Evolutionary conservation across 2,329 filamentous ascomycete genomes (phyloP).

Genomic region (Chrysosporium queenslandicum): DNA sequence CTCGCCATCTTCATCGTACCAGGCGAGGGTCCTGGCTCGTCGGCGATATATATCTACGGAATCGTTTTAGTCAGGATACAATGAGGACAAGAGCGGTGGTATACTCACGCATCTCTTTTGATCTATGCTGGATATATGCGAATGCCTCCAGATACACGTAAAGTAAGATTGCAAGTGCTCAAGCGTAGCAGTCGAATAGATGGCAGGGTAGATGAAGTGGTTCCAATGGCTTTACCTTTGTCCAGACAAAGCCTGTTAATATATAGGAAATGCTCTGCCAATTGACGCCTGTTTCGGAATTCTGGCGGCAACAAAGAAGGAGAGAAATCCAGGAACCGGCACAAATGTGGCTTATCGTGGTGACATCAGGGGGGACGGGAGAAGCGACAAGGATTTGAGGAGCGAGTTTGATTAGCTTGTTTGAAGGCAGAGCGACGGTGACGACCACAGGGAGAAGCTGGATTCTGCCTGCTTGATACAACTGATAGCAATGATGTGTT

Average conservation of each 20-base stretch:
- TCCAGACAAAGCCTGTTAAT: too few species aligned
- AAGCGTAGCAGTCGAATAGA: too few species aligned
- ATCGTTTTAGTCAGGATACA: background rate
- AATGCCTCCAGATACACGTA: too few species aligned
- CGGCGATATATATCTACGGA: conserved; percentile 32
- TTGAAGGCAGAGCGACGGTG: background rate
- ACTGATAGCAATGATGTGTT: too few species aligned
- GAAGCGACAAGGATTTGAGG: background rate
- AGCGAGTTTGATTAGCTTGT: background rate
- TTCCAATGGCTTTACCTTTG: too few species aligned
- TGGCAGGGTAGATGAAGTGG: too few species aligned
- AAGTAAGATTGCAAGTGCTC: too few species aligned
- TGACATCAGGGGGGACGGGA: background rate
- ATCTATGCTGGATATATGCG: background rate
- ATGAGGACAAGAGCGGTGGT: background rate
- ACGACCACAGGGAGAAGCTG: background rate
- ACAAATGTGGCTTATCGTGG: background rate
- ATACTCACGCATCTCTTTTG: background rate
- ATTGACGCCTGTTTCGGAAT: too few species aligned
- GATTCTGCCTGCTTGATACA: too few species aligned
- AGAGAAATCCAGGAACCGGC: background rate
- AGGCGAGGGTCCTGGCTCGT: conserved; percentile 31
- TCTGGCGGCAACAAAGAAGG: too few species aligned
- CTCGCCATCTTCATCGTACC: conserved; percentile 35
- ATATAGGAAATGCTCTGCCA: too few species aligned